Evolutionary conservation across 1,284 basidiomycete genomes (phyloP).

Genomic region (Boletellus deceptivus): DNA sequence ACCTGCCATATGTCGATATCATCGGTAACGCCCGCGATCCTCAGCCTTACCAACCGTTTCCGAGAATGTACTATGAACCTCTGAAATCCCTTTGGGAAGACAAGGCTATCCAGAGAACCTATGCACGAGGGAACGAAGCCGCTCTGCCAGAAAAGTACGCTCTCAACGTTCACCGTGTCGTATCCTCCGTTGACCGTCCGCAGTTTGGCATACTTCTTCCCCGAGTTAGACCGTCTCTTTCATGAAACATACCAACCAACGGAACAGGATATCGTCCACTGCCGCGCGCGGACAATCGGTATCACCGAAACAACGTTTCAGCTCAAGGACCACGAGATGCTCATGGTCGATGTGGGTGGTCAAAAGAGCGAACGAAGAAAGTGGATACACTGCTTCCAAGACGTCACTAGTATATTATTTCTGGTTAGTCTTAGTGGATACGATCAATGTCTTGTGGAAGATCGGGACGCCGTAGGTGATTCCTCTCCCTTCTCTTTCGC

Average conservation of each 20-base stretch:
- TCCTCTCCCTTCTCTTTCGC: not conserved
- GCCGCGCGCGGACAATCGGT: conserved; percentile 85
- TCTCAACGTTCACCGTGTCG: not conserved
- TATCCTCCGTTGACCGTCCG: not conserved
- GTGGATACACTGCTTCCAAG: conserved; percentile 87
- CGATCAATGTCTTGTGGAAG: conserved; percentile 92
- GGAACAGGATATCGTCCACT: conserved; percentile 84
- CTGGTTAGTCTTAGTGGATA: conserved; percentile 85
- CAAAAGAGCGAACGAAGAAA: conserved; percentile 89
- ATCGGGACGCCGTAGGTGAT: conserved; percentile 77
- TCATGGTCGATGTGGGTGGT: conserved; percentile 90
- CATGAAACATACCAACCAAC: conserved; percentile 67
- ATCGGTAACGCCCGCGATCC: conserved; percentile 72
- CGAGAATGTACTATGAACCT: conserved; percentile 59
- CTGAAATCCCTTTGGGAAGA: conserved; percentile 80
- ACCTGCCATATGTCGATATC: conserved; percentile 53
- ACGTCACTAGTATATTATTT: conserved; percentile 86
- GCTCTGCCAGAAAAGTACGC: conserved; percentile 86
- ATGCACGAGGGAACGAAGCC: conserved; percentile 78
- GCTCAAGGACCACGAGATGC: conserved; percentile 70
- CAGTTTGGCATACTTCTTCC: conserved; percentile 74
- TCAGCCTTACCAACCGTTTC: conserved; percentile 79
- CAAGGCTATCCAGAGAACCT: conserved; percentile 69
- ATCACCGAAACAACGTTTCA: conserved; percentile 92
- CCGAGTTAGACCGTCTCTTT: conserved; percentile 80